Base-by-base conservation (phyloP, 2,329 filamentous ascomycete genomes). In the Chaetoscypha palmicola region DNA sequence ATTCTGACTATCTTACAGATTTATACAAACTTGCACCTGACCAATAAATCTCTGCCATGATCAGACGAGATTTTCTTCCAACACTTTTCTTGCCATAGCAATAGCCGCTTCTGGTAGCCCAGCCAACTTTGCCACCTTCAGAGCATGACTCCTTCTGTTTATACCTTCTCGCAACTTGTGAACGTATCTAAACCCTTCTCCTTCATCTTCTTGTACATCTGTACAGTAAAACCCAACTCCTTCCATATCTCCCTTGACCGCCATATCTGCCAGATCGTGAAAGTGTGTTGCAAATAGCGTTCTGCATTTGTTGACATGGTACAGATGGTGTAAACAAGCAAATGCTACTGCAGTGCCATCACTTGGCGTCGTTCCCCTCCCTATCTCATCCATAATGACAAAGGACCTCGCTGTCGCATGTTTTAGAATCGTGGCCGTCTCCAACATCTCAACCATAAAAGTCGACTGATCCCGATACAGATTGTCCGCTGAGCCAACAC, bases 361-460 rank as follows among this genome's bases (percentile, higher is more conserved):
- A 58, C 91, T 84, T 0, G 91, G 89, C 16, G 92, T 95, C 0
- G 94, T 98, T 7, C 92, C 92, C 37, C 92, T 76, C 1, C 92
- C 92, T 28, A 98, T 86, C 69, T 98, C 92, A 63, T 98, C 92
- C 91, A 98, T 97, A 63, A 98, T 91, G 48, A 92, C 91, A 57
- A 98, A 94, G 0, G 85, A 92, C 19, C 83, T 76, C 1, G 80
- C 68, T 1, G 91, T 97, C 0, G 92, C 91, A 53, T 86, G 75
- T 48, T 83, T 86, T 41, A 98, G 73, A 41, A 98, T 98, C 20
- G 84, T 76, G 1, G 91, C 90, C 16, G 92, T 95, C 66, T 98
- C 92, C 2, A 96, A 75, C 92, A 98, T 98, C 68, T 98, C 92
- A 1, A 97, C 88, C 92, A 98, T 97, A 66, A 98, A 98, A 0